Evolutionary conservation across 2,329 filamentous ascomycete genomes (phyloP), one percentile per base, ranked within the genome.

Genomic region (Colletotrichum sojae): DNA sequence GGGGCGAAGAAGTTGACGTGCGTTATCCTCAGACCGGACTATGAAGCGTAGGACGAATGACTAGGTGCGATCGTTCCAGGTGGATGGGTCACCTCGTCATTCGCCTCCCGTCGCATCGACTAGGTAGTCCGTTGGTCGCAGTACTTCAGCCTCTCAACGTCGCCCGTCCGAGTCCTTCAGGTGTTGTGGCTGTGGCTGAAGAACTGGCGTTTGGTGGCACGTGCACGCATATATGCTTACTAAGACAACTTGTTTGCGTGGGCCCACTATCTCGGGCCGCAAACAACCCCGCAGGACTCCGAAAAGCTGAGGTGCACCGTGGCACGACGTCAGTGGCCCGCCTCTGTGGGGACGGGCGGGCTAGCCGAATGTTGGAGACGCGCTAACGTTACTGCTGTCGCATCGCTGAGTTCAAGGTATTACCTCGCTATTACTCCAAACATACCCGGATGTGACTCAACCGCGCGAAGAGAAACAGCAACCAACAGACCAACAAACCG

Each of bases 291-390:
- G 27, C 31, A 36, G 31, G n/a, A 27, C 46, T 39, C 45, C 57
- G 40, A 52, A 18, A 6, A 9, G 31, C 31, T 36, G 31, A 36
- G 31, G 31, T 31, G n/a, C 40, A 57, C 54, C 66, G 66, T 59
- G 66, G 65, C 61, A 59, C 65, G 48, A 68, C 54, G 52, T 69
- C 55, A 66, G 48, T 60, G 61, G 61, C 43, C 62, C 55, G 51
- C 51, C 27, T 53, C 20, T 22, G 22, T 49, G 62, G 62, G 46
- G 48, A 53, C 48, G 60, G 16, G n/a, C 31, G 5, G 31, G 31
- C 31, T 36, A 36, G 31, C 31, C 31, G 31, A 36, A 6, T 36
- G 31, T 36, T 36, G 31, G 31, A 36, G 31, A 36, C 31, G 31
- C 31, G 10, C 31, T 9, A 36, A 25, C 22, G 22, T 25, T 25